Conservation (phyloP, 805 yeast genomes). For the Metschnikowia lachancei region DNA sequence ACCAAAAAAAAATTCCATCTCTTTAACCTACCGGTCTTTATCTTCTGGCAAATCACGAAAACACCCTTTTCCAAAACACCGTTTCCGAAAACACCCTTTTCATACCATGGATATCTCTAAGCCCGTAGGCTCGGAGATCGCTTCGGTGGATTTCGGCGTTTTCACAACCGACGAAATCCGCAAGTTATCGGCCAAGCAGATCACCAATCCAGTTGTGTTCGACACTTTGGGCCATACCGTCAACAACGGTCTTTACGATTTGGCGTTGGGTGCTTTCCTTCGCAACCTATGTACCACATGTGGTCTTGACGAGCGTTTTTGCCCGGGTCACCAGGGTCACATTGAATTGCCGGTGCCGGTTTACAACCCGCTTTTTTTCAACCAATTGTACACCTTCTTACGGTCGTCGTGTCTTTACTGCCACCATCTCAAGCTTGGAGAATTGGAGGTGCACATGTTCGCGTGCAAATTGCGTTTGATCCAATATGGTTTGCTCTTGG, state of each 20-base stretch:
- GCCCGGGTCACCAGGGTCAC: constrained; percentile 99
- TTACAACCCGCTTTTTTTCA: constrained; percentile 91
- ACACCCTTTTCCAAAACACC: no score
- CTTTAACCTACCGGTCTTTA: no score
- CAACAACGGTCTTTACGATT: constrained; percentile 88
- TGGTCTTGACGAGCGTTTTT: constrained; percentile 88
- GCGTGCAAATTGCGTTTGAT: constrained; percentile 76
- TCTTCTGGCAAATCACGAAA: no score
- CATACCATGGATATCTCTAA: constrained; percentile 84
- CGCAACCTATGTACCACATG: constrained; percentile 90
- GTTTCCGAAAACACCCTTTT: no score
- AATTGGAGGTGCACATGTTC: constrained; percentile 68
- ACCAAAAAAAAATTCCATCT: no score
- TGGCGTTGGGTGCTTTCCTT: constrained; percentile 92
- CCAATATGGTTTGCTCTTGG: constrained; percentile 85
- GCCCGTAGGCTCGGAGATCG: constrained; percentile 93
- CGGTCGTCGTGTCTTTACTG: constrained; percentile 88
- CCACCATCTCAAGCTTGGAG: constrained; percentile 73
- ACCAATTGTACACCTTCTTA: constrained; percentile 80
- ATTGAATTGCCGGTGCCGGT: constrained; percentile 95
- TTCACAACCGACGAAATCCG: constrained; percentile 79
- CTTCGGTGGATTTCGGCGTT: constrained; percentile 88
- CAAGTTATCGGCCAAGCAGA: constrained; percentile 87
- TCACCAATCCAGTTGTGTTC: constrained; percentile 92
- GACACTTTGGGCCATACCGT: constrained; percentile 96